A percentile compares a stretch with the other conserved stretches of the same genome.
Evolutionary conservation across 192 early-diverging fungal species (phyloP).

Genomic region (Coemansia sp.): DNA sequence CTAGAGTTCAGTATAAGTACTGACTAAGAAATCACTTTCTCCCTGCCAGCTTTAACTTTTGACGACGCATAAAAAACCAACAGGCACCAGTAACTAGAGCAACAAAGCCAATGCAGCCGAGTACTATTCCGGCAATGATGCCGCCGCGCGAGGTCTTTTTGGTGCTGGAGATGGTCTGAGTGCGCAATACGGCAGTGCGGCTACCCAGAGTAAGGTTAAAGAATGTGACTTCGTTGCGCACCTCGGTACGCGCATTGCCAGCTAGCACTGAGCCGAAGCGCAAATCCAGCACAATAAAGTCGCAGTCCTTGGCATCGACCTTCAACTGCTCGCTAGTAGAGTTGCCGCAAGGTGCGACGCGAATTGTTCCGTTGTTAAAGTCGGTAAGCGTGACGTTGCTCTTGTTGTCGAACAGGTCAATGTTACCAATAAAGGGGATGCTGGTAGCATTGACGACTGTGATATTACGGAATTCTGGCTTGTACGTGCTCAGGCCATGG

Average conservation of each 20-base stretch:
- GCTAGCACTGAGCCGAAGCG: slow-evolving; percentile 21
- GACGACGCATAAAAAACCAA: slow-evolving; percentile 18
- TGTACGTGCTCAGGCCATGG: slow-evolving; percentile 34
- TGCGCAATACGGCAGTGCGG: slow-evolving; percentile 19
- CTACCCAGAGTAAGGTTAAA: slow-evolving; percentile 34
- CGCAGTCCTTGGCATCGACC: slow-evolving; percentile 18
- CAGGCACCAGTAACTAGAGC: slow-evolving; percentile 7
- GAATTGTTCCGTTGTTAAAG: slow-evolving; percentile 48
- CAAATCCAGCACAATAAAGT: slow-evolving; percentile 32
- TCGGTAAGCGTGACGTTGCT: slow-evolving; percentile 34
- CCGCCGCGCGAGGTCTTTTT: slow-evolving; percentile 20
- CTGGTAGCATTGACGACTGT: slow-evolving; percentile 39
- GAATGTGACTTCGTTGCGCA: slow-evolving; percentile 42
- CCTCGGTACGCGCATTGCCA: slow-evolving; percentile 24
- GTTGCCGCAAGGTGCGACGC: slow-evolving; percentile 40
- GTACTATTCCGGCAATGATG: slow-evolving; percentile 35
- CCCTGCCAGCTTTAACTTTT: neutral
- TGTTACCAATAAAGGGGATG: slow-evolving; percentile 29
- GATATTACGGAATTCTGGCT: slow-evolving; percentile 39
- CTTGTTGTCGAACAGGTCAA: slow-evolving; percentile 27
- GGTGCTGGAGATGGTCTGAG: slow-evolving; percentile 43
- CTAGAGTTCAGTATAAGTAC: neutral
- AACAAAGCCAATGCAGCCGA: slow-evolving; percentile 36
- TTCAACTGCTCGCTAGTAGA: slow-evolving; percentile 13
- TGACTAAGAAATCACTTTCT: neutral